Conservation (phyloP, 176 grass and related monocot genomes). For the Triticum timopheevii region DNA sequence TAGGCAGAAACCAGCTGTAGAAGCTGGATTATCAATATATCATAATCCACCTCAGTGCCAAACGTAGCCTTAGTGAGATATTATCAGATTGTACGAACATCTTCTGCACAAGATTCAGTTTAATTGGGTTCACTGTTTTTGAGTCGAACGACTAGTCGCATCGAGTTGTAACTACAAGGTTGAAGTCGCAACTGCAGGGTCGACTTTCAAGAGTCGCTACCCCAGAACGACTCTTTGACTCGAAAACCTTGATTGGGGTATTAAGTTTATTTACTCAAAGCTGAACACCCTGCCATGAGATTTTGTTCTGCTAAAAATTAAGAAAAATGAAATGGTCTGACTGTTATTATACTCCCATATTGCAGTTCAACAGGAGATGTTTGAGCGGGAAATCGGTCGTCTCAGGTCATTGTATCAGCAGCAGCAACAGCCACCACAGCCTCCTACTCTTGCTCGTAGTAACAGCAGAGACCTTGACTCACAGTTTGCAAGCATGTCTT, state of each 20-base stretch:
- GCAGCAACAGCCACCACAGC: conserved; percentile 57
- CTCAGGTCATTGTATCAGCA: conserved; percentile 77
- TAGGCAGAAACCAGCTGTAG: background rate
- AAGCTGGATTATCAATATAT: background rate
- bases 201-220: too few relatives aligned
- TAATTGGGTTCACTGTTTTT: background rate
- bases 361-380: conserved; percentile 98
- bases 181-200: too few relatives aligned
- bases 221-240: too few relatives aligned
- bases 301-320: background rate
- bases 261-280: conserved; percentile 22
- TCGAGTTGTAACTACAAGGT: too few relatives aligned
- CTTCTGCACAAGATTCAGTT: conserved; percentile 2
- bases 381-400: conserved; percentile 82
- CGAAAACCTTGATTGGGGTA: too few relatives aligned
- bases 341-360: conserved; percentile 36
- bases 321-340: background rate
- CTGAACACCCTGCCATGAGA: background rate
- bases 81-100: background rate
- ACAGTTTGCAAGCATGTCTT: conserved; percentile 82
- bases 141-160: too few relatives aligned
- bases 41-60: background rate
- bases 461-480: conserved; percentile 89
- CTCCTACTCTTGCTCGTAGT: conserved; percentile 50
- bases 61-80: background rate